Conservation (phyloP, 106 monocot species). For the Allium fistulosum region DNA sequence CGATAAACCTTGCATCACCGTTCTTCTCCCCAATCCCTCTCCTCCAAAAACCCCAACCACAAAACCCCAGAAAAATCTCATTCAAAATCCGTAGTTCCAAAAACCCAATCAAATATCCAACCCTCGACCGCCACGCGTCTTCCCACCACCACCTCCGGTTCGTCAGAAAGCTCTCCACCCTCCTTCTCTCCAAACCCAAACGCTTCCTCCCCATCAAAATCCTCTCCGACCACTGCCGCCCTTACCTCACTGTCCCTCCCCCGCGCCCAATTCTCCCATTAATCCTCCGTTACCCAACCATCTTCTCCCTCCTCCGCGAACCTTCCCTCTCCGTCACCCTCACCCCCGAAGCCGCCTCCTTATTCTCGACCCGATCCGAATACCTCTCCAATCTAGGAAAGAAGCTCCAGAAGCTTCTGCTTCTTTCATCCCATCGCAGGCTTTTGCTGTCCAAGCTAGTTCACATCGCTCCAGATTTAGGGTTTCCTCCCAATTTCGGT, state of each 20-base stretch:
- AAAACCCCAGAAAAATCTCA: no score
- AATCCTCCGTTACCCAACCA: conserved; percentile 75
- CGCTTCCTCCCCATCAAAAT: conserved; percentile 78
- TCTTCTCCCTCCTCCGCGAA: conserved; percentile 68
- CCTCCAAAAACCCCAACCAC: no score
- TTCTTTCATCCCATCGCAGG: conserved; percentile 38
- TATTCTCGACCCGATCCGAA: conserved; percentile 28
- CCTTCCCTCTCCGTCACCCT: conserved; percentile 35
- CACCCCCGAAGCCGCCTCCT: conserved; percentile 53
- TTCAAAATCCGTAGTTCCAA: no score
- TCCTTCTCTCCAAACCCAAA: conserved; percentile 92
- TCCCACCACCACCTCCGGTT: conserved; percentile 67
- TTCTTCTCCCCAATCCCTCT: no score
- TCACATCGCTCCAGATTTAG: conserved; percentile 83
- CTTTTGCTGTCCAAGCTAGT: conserved; percentile 72
- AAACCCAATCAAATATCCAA: conserved; percentile 14
- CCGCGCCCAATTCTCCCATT: conserved; percentile 53
- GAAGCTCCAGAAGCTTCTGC: conserved; percentile 74
- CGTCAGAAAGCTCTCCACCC: conserved; percentile 64
- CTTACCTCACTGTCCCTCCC: conserved; percentile 51
- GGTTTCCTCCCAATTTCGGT: conserved; percentile 64
- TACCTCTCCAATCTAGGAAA: conserved; percentile 33
- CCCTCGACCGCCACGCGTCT: conserved; percentile 70
- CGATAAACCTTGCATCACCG: no score
- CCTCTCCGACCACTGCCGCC: conserved; percentile 63